Evolutionary conservation across 345 rosid genomes (phyloP).

Genomic region (Durio zibethinus): DNA sequence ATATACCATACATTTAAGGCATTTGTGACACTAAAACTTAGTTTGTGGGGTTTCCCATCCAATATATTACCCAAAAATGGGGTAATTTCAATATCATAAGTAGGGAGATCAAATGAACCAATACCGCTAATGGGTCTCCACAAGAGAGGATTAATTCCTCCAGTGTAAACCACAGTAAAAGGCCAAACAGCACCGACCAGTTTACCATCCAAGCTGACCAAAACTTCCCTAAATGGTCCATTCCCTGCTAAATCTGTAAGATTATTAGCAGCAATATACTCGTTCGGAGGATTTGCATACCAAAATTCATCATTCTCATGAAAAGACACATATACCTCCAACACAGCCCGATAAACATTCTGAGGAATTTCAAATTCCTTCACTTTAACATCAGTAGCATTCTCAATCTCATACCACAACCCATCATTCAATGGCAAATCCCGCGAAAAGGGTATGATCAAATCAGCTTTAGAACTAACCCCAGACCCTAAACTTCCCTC

Average conservation of each 20-base stretch:
- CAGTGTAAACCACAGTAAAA: conserved; percentile 81
- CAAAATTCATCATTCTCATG: conserved; percentile 94
- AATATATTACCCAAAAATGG: conserved; percentile 59
- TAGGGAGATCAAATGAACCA: conserved; percentile 80
- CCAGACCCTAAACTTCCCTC: conserved; percentile 22
- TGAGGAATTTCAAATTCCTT: conserved; percentile 61
- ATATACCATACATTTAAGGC: conserved; percentile 81
- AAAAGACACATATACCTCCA: conserved; percentile 88
- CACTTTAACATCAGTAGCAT: conserved; percentile 31
- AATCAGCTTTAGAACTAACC: conserved; percentile 51
- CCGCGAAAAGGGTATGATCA: conserved; percentile 75
- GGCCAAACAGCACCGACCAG: conserved; percentile 83
- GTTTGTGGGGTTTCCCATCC: conserved; percentile 59
- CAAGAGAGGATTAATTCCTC: conserved; percentile 76
- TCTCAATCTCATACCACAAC: conserved; percentile 77
- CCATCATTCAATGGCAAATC: conserved; percentile 67
- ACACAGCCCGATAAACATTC: conserved; percentile 81
- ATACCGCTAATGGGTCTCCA: conserved; percentile 84
- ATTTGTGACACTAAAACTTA: conserved; percentile 68
- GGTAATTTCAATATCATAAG: conserved; percentile 79
- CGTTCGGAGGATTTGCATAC: conserved; percentile 68
- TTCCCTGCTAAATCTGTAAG: conserved; percentile 51
- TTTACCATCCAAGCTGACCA: conserved; percentile 62
- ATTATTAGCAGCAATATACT: conserved; percentile 58
- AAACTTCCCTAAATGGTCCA: conserved; percentile 91